These are phyloP conservation scores for Dictyostelium capitatum DNA, from an alignment of 78 protist species.

Conservation along the genomic window DNA sequence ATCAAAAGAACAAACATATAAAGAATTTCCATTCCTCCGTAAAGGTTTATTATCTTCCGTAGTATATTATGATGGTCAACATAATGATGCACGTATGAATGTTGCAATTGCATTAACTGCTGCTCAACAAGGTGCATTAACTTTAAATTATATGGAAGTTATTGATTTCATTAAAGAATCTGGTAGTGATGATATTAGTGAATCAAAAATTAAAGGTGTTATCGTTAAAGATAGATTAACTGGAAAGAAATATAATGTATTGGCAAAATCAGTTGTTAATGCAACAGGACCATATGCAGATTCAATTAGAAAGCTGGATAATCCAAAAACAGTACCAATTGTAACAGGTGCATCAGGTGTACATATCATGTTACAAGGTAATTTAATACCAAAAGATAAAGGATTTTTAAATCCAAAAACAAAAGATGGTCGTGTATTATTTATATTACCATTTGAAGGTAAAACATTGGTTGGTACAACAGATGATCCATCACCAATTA, in stretches of 20 bases:
- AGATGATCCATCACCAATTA: constrained; percentile 81
- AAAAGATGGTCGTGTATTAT: constrained; percentile 96
- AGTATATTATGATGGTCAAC: constrained; percentile 93
- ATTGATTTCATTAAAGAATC: background rate
- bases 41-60: constrained; percentile 77
- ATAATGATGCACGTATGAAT: constrained; percentile 95
- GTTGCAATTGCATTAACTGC: constrained; percentile 94
- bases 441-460: constrained; percentile 94
- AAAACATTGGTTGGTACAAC: constrained; percentile 95
- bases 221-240: constrained; percentile 88
- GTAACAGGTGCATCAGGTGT: constrained; percentile 89
- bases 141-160: constrained; percentile 91
- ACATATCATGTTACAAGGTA: constrained; percentile 86
- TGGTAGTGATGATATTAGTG: background rate
- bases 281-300: constrained; percentile 96
- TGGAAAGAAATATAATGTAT: constrained; percentile 78
- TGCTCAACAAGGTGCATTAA: constrained; percentile 89
- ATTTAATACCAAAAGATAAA: constrained; percentile 51
- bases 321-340: constrained; percentile 29
- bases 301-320: constrained; percentile 88
- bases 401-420: constrained; percentile 92
- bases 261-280: constrained; percentile 85
- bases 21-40: constrained; percentile 82
- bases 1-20: constrained; percentile 36
- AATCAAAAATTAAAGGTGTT: constrained; percentile 85